Evolutionary conservation across 2,329 filamentous ascomycete species (phyloP).

Genomic region (Cladobotryum mycophilum): DNA sequence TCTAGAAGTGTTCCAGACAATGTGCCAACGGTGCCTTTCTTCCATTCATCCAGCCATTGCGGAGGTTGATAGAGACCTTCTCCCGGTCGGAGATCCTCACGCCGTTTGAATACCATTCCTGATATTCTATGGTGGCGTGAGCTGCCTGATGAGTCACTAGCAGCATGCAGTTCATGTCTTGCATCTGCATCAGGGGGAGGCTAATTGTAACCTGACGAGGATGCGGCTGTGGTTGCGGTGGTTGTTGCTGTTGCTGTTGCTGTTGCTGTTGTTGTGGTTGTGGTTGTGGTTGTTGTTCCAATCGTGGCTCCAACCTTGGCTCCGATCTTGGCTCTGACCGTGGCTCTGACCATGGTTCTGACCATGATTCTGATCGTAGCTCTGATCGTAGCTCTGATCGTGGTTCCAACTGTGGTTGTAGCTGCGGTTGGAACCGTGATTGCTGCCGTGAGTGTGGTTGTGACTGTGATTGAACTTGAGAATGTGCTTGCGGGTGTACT

Average conservation of each 20-base stretch:
- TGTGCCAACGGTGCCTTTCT: conserved; percentile 56
- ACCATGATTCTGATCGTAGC: too few species aligned
- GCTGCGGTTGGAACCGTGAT: background rate
- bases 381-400: too few species aligned
- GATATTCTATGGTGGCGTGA: conserved; percentile 30
- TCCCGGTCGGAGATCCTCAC: conserved; percentile 39
- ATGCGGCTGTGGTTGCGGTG: conserved; percentile 2
- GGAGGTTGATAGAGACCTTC: conserved; percentile 53
- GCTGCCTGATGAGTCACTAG: conserved; percentile 22
- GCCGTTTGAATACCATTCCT: conserved; percentile 37
- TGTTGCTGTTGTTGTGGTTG: background rate
- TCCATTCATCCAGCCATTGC: conserved; percentile 66
- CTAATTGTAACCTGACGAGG: conserved; percentile 4
- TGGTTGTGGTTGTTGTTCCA: background rate
- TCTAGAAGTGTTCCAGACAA: conserved; percentile 55
- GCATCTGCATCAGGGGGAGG: background rate
- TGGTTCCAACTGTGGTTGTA: too few species aligned
- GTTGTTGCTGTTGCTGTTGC: background rate
- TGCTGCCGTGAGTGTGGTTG: background rate
- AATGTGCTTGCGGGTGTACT: background rate
- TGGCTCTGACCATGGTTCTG: too few species aligned
- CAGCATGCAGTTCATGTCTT: conserved; percentile 12
- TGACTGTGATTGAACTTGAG: background rate
- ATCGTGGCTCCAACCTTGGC: background rate
- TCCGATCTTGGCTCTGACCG: too few species aligned